Evolutionary conservation across 192 early-diverging fungal genomes (phyloP).

Genomic region (Coemansia javaensis): DNA sequence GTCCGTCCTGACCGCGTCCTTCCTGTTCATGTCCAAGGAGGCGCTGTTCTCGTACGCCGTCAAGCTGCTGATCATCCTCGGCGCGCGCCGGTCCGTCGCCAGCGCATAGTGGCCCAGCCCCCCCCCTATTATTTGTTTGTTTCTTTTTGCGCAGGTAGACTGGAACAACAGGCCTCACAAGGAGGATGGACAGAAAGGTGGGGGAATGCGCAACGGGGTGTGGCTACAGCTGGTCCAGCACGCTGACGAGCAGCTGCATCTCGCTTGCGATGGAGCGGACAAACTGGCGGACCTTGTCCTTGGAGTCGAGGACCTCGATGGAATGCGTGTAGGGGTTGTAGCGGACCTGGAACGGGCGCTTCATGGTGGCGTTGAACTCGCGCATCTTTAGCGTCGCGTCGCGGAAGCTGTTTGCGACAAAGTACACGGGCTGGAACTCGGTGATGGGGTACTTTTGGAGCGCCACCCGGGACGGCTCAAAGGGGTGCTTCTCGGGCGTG

Average conservation of each 20-base stretch:
- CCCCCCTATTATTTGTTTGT: no score
- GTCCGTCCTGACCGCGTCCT: constrained; percentile 89
- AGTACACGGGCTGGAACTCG: constrained; percentile 91
- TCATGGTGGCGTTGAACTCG: constrained; percentile 69
- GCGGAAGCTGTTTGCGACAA: constrained; percentile 90
- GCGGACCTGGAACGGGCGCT: constrained; percentile 83
- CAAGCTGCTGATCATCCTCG: constrained; percentile 43
- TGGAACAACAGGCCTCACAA: not conserved
- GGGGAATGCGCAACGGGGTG: no score
- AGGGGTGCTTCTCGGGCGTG: constrained; percentile 72
- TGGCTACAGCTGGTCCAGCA: constrained; percentile 57
- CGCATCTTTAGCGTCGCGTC: constrained; percentile 88
- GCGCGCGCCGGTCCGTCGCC: constrained; percentile 42
- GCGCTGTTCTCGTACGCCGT: constrained; percentile 67
- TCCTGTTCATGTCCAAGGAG: constrained; percentile 94
- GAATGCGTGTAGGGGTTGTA: constrained; percentile 90
- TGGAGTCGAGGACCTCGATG: constrained; percentile 85
- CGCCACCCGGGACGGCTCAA: constrained; percentile 77
- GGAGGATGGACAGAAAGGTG: not conserved
- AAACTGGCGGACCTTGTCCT: constrained; percentile 80
- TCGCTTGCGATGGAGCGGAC: constrained; percentile 74
- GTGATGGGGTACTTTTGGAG: constrained; percentile 81
- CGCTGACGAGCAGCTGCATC: constrained; percentile 68
- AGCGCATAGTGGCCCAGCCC: constrained; percentile 9
- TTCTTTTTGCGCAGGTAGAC: not conserved